These are phyloP conservation scores for Aureobasidium sp. DNA, from an alignment of 2,329 filamentous ascomycete species.

Conservation along the genomic window DNA sequence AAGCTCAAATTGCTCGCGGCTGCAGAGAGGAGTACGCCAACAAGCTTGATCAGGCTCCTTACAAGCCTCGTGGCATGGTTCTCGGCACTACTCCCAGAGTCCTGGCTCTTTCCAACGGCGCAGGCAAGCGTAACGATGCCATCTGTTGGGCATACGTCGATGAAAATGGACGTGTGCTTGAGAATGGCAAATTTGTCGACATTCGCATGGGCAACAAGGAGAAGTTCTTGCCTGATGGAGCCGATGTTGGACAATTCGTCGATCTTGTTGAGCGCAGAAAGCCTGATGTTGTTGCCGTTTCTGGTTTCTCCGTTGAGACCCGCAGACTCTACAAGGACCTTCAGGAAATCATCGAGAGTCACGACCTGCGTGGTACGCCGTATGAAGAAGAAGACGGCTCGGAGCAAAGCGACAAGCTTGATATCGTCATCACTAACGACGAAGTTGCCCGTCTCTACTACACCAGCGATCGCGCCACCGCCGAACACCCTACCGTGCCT, in stretches of 20 bases:
- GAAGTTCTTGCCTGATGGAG: constrained; percentile 59
- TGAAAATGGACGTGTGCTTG: constrained; percentile 81
- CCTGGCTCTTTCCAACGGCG: constrained; percentile 78
- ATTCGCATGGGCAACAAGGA: constrained; percentile 60
- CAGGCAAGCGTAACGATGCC: constrained; percentile 70
- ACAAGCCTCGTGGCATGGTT: constrained; percentile 88
- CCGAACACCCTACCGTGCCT: constrained; percentile 73
- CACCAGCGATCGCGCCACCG: constrained; percentile 69
- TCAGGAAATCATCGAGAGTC: constrained; percentile 68
- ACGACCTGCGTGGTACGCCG: constrained; percentile 70
- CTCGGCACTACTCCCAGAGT: constrained; percentile 83
- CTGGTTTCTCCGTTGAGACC: constrained; percentile 82
- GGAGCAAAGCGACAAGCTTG: constrained; percentile 69
- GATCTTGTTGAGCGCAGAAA: constrained; percentile 72
- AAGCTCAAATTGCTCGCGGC: constrained; percentile 80
- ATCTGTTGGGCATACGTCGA: constrained; percentile 90
- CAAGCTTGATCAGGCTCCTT: constrained; percentile 90
- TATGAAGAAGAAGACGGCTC: constrained; percentile 72
- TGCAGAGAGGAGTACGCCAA: constrained; percentile 85
- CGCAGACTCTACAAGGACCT: constrained; percentile 76
- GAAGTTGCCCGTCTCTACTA: constrained; percentile 96
- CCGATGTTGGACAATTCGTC: constrained; percentile 62
- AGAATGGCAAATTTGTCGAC: constrained; percentile 81
- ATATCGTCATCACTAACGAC: constrained; percentile 89
- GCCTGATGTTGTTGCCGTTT: constrained; percentile 84